phyloP scores from a whole-genome alignment of 2,329 filamentous ascomycete genomes.

The Epicoccum nigrum region DNA sequence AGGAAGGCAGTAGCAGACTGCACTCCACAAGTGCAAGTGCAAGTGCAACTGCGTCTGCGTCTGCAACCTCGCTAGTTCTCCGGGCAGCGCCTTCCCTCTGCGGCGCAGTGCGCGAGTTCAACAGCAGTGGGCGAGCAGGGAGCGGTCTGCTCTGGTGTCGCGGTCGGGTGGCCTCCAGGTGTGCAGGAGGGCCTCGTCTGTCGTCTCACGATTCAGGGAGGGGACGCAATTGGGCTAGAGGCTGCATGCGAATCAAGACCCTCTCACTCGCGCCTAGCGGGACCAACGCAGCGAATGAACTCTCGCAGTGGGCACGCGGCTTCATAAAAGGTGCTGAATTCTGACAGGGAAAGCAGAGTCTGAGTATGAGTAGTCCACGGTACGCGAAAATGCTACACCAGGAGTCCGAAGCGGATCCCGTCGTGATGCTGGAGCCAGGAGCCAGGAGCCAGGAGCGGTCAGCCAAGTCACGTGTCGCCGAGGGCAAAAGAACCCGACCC shows the following conservation, averaged over 20 bases:
- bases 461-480: conserved; percentile 20
- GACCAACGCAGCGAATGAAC: conserved; percentile 37
- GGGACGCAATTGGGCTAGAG: conserved; percentile 44
- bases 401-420: conserved; percentile 24
- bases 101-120: conserved; percentile 18
- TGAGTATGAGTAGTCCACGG: not conserved
- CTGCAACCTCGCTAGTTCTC: conserved; percentile 1
- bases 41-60: too few species aligned
- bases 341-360: conserved; percentile 16
- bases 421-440: conserved; percentile 22
- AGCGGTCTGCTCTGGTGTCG: conserved; percentile 23
- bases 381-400: conserved; percentile 27
- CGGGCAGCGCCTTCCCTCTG: conserved; percentile 26
- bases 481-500: conserved; percentile 14
- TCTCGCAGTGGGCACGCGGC: conserved; percentile 25
- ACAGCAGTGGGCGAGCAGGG: conserved; percentile 21
- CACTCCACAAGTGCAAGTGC: too few species aligned
- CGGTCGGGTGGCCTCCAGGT: conserved; percentile 27
- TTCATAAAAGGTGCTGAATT: conserved; percentile 17
- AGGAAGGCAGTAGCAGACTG: conserved; percentile 11
- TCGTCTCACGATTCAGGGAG: conserved; percentile 34
- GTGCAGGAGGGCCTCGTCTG: conserved; percentile 31
- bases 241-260: conserved; percentile 42
- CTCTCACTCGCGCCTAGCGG: conserved; percentile 42
- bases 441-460: too few species aligned